Evolutionary conservation across 108 stramenopile genomes (phyloP), one percentile per base, ranked within the genome.

Genomic region (Skeletonema potamos): DNA sequence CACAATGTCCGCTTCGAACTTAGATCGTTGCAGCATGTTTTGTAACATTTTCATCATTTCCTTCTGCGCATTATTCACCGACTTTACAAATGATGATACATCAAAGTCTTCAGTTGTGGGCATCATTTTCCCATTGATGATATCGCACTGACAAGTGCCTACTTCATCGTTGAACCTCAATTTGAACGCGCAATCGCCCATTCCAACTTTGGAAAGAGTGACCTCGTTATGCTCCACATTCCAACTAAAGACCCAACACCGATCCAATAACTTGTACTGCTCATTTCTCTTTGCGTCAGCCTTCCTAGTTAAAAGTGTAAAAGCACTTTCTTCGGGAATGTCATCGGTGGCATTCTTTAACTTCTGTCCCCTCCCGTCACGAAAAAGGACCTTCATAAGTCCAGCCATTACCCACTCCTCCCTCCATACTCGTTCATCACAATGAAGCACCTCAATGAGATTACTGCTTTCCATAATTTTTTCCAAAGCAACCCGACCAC

Each of bases 81-180:
- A 26, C 37, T 68, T 28, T 7, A 58, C 75, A 46, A 76, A 30
- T 20, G 69, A 41, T 1, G 75, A 69, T 15, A 76, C 62, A 58
- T 76, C 68, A 0, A 76, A 64, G 33, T 69, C 67, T 30, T 76
- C 75, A 20, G 75, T 54, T 10, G 75, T 61, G 22, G 75, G 75
- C 75, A 76, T 69, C 61, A 56, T 76, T 37, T 60, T 34, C 4
- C 58, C 59, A 36, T 67, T 37, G 12, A 75, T 66, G 1, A 46
- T 17, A 28, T 75, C 66, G 30, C 60, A 58, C 55, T 67, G 60
- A 57, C 74, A 75, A 36, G 74, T 75, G n/a, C 74, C 74, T 20
- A 62, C 66, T 27, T 60, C 66, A 39, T 66, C 48, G 10, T 66
- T 56, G 33, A 75, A 75, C 0, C 51, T 29, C 51, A 75, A 56